These are phyloP conservation scores for Pleurotus pulmonarius DNA, from an alignment of 768 basidiomycete species.

Conservation along the genomic window DNA sequence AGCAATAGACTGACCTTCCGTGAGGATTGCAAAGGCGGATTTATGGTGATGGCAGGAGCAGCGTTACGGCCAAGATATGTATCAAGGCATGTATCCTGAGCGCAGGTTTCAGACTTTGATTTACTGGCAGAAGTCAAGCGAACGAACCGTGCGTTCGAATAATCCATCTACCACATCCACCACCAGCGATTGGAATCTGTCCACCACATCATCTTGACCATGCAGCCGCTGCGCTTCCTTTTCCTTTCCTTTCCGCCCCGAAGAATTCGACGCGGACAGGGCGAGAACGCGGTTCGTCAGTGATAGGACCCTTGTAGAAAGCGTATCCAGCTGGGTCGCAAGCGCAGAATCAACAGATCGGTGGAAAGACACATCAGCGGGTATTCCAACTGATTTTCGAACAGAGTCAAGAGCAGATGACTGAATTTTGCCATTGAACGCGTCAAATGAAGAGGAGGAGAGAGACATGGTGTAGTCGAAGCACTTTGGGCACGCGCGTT, in stretches of 20 bases:
- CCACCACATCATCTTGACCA: conserved; percentile 78
- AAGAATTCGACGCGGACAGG: conserved; percentile 25
- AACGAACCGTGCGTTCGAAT: conserved; percentile 75
- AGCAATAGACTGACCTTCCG: conserved; percentile 4
- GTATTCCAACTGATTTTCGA: conserved; percentile 55
- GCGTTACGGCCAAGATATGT: conserved; percentile 69
- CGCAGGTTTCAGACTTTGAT: background rate
- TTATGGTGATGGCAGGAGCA: conserved; percentile 58
- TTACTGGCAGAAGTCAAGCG: background rate
- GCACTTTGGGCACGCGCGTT: too few relatives aligned
- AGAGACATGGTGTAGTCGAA: background rate
- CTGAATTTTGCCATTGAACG: conserved; percentile 58
- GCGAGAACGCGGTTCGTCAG: conserved; percentile 63
- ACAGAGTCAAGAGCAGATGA: conserved; percentile 60
- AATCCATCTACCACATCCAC: conserved; percentile 88
- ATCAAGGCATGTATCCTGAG: conserved; percentile 83
- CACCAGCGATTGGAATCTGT: conserved; percentile 76
- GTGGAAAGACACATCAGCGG: conserved; percentile 83
- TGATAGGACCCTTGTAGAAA: conserved; percentile 62
- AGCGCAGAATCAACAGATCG: conserved; percentile 77
- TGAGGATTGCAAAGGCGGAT: conserved; percentile 28
- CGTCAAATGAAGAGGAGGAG: conserved; percentile 33
- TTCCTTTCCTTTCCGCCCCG: conserved; percentile 38
- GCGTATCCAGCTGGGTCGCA: conserved; percentile 64
- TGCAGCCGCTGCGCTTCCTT: conserved; percentile 48